Base-by-base conservation (phyloP, 192 early-diverging fungal species). In the Chytriomyces sp. region DNA sequence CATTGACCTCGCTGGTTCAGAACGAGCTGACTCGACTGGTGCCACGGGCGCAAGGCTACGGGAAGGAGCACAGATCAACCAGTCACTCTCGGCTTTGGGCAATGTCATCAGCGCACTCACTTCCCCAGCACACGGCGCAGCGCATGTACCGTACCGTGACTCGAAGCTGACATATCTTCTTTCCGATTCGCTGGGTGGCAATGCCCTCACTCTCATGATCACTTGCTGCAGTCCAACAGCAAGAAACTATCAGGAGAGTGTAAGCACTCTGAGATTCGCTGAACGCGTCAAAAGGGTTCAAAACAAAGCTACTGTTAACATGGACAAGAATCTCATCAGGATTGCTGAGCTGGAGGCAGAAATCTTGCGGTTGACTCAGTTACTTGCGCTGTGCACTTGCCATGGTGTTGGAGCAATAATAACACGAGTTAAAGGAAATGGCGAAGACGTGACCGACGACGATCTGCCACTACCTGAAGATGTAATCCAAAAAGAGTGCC, bases 1-100 rank as follows among this genome's bases (percentile, higher is more conserved):
- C 67, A 92, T 94, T n/a, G 94, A 95, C 74, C 78, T 95, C 11
- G 94, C 94, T 35, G 91, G 96, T 69, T 93, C 92, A 82, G 97
- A 98, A 83, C 87, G 97, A 45, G 94, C 94, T 5, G 90, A 93
- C 75, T 84, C 92, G 24, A 96, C 97, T 11, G 91, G 91, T 72
- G 94, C 94, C 0, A 95, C 94, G 0, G 97, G 97, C 7, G 82
- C 83, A 69, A 85, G 93, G 3, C 76, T 96, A 45, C 91, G 91
- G 64, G 94, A 96, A 65, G 94, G 93, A 5, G 87, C 90, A 23
- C 90, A 91, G 73, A 96, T 96, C 81, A 96, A 96, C 83, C 92
- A 90, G 81, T 91, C 90, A 23, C 78, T 96, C 60, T 89, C 89
- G 26, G 91, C 90, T 2, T 82, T 96, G 7, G 93, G 93, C 11